phyloP scores from a whole-genome alignment of 306 rosid genomes.

The Luffa aegyptiaca region DNA sequence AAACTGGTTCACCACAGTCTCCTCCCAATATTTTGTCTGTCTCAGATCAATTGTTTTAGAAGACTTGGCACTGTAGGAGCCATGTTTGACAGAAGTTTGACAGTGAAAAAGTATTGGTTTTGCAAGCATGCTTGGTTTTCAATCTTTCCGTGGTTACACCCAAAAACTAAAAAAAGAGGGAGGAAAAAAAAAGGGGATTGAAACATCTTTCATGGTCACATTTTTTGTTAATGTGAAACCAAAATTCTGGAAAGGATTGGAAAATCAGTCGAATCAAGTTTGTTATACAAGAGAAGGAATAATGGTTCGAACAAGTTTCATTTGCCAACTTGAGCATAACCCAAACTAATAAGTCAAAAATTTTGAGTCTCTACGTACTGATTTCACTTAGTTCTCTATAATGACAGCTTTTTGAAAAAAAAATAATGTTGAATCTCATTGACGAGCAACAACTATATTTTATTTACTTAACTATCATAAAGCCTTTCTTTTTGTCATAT shows the following conservation, averaged over 20 bases:
- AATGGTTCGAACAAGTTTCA: no score
- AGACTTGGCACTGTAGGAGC: neutral
- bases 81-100: neutral
- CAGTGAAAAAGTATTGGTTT: neutral
- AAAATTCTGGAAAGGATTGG: neutral
- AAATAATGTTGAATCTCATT: no score
- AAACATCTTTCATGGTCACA: neutral
- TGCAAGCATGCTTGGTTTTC: neutral
- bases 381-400: no score
- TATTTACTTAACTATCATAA: neutral
- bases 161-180: neutral
- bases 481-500: no score
- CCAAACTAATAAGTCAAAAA: no score
- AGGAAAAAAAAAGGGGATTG: no score
- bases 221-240: neutral
- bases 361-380: no score
- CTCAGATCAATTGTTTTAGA: neutral
- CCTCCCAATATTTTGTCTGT: constrained; percentile 24
- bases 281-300: no score
- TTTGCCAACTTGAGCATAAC: no score
- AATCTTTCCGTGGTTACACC: neutral
- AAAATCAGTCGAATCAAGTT: no score
- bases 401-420: no score
- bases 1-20: constrained; percentile 73
- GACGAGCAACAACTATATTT: no score